Evolutionary conservation across 305 asterid species (phyloP).

Genomic region (Fraxinus dipetala): DNA sequence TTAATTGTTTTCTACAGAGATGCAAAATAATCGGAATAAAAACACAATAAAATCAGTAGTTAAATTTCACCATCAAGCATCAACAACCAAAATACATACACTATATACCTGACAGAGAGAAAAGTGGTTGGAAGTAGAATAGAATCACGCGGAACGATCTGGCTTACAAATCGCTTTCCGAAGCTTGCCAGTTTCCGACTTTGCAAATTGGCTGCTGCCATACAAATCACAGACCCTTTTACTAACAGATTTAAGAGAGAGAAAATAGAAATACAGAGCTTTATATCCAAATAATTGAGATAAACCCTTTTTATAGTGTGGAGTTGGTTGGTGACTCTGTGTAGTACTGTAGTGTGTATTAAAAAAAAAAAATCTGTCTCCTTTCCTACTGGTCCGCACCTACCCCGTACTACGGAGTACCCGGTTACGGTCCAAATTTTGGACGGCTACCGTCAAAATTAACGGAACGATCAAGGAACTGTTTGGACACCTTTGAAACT

Average conservation of each 20-base stretch:
- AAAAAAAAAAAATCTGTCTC: not conserved
- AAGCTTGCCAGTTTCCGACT: constrained; percentile 49
- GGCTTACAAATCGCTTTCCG: constrained; percentile 51
- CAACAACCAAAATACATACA: not conserved
- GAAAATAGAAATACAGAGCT: not conserved
- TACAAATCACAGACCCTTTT: constrained; percentile 32
- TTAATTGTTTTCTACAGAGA: not conserved
- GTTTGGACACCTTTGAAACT: not conserved
- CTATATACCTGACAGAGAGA: constrained; percentile 15
- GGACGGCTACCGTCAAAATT: not conserved
- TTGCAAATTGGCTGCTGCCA: constrained; percentile 63
- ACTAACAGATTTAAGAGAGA: not conserved
- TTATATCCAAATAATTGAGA: not conserved
- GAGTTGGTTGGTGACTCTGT: not conserved
- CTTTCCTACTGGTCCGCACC: not conserved
- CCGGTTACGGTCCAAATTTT: not conserved
- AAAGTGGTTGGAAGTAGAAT: constrained; percentile 2
- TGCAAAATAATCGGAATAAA: not conserved
- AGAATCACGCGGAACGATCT: constrained; percentile 35
- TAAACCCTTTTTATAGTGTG: not conserved
- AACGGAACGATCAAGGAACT: not conserved
- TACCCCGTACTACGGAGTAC: not conserved
- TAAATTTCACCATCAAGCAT: not conserved
- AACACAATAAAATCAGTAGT: not conserved
- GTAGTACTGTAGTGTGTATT: not conserved